Evolutionary conservation across 2,329 filamentous ascomycete species (phyloP).

Genomic region (Emericellopsis cladophorae): DNA sequence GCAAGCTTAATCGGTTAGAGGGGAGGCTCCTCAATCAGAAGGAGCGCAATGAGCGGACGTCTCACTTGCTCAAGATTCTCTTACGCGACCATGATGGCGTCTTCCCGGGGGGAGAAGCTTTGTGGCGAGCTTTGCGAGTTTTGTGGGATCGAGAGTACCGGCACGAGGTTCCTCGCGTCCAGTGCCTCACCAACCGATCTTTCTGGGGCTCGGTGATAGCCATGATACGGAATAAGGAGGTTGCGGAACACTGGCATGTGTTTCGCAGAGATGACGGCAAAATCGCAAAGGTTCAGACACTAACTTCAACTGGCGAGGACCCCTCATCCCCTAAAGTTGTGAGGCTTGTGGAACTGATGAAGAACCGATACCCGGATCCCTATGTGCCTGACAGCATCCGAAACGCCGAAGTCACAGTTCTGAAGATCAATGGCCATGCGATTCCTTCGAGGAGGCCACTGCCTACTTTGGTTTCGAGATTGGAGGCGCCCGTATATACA

Average conservation of each 20-base stretch:
- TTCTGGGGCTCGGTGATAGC: conserved; percentile 24
- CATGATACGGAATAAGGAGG: conserved; percentile 19
- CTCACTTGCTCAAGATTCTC: conserved; percentile 10
- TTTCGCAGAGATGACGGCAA: conserved; percentile 27
- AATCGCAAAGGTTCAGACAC: conserved; percentile 29
- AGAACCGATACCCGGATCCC: conserved; percentile 26
- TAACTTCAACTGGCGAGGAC: conserved; percentile 27
- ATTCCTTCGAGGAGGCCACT: background rate
- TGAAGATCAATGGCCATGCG: too few species aligned
- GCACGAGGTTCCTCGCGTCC: conserved; percentile 11
- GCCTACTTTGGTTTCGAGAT: conserved; percentile 6
- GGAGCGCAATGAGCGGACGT: too few species aligned
- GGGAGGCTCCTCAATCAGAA: too few species aligned
- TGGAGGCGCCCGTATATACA: conserved; percentile 38
- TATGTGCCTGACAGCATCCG: conserved; percentile 14
- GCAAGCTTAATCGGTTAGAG: too few species aligned
- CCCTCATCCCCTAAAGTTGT: conserved; percentile 27
- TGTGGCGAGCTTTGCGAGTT: conserved; percentile 33
- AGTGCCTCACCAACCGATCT: conserved; percentile 25
- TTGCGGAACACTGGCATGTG: conserved; percentile 28
- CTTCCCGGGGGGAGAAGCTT: conserved; percentile 35
- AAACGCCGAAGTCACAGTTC: background rate
- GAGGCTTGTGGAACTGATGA: conserved; percentile 31
- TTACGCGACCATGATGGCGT: conserved; percentile 25
- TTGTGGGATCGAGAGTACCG: conserved; percentile 30